Conservation (phyloP, 129 eudicot genomes). For the carrot (Daucus carota) region DNA sequence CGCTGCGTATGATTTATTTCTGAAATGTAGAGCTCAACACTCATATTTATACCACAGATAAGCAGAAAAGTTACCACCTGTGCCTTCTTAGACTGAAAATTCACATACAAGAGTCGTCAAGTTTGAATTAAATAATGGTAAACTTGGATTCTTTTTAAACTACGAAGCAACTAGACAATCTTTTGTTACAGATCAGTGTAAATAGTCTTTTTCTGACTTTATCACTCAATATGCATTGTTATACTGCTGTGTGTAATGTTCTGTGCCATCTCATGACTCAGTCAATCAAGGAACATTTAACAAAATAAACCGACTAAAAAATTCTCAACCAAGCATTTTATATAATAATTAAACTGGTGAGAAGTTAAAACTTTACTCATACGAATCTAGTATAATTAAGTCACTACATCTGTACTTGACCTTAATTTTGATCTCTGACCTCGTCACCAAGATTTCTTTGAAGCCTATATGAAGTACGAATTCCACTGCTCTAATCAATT, state of each 20-base stretch:
- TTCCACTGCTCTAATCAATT: too few species aligned
- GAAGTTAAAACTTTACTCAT: too few species aligned
- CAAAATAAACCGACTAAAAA: neutral
- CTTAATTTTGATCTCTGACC: too few species aligned
- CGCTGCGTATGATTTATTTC: neutral
- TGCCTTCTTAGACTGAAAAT: neutral
- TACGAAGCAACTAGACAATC: neutral
- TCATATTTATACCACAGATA: neutral
- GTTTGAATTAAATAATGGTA: neutral
- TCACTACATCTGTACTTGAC: too few species aligned
- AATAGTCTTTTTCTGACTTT: too few species aligned
- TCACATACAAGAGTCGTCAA: too few species aligned
- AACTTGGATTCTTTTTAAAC: neutral
- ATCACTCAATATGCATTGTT: too few species aligned
- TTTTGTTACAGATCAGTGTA: neutral
- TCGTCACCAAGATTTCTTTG: too few species aligned
- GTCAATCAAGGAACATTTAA: neutral
- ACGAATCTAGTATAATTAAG: too few species aligned
- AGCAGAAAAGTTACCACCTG: neutral
- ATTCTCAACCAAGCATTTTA: too few species aligned
- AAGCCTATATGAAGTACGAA: neutral
- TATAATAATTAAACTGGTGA: too few species aligned
- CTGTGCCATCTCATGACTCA: neutral
- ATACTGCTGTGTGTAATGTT: neutral
- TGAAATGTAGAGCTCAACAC: neutral